Evolutionary conservation across 371 early-diverging fungal species (phyloP), one percentile per base, ranked within the genome.

Genomic region (Smittium culicis): DNA sequence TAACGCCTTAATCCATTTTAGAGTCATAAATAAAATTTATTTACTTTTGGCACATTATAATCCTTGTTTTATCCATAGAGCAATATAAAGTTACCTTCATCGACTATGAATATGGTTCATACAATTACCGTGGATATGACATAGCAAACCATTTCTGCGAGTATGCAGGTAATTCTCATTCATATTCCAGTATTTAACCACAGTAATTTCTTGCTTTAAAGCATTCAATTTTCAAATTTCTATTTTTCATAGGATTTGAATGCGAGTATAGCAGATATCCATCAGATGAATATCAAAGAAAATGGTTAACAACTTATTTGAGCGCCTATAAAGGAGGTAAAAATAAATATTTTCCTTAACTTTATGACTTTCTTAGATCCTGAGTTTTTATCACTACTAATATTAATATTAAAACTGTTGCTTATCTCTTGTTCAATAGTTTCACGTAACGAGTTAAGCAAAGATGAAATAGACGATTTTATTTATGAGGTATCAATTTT

Each of bases 141-240:
- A 92, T 96, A 68, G 94, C 87, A 58, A 96, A 96, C 72, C 94
- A 94, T 71, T 96, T 94, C 70, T 88, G 88, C 75, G 97, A 96
- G 68, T 90, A 82, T 73, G 91, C 91, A 32, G 91, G 64, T 64
- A 64, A n/a, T n/a, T n/a, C n/a, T n/a, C n/a, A n/a, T 17, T 17
- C 24, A 54, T 20, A 25, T 25, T 54, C n/a, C n/a, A 17, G 17
- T 25, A 54, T 80, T 74, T n/a, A n/a, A n/a, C n/a, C n/a, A n/a
- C n/a, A 70, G 54, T 31, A 45, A 27, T 25, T 11, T 34, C 30
- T 24, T 11, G 25, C 5, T 59, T 59, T 11, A 59, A 16, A 28
- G 28, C 60, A 31, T 1, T 25, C 66, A 71, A 34, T 59, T 55
- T 75, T 25, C 25, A 14, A 25, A n/a, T n/a, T n/a, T n/a, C n/a